These are phyloP conservation scores for Emmonsiellopsis sp. DNA, from an alignment of 2,329 filamentous ascomycete genomes.

Conservation along the genomic window DNA sequence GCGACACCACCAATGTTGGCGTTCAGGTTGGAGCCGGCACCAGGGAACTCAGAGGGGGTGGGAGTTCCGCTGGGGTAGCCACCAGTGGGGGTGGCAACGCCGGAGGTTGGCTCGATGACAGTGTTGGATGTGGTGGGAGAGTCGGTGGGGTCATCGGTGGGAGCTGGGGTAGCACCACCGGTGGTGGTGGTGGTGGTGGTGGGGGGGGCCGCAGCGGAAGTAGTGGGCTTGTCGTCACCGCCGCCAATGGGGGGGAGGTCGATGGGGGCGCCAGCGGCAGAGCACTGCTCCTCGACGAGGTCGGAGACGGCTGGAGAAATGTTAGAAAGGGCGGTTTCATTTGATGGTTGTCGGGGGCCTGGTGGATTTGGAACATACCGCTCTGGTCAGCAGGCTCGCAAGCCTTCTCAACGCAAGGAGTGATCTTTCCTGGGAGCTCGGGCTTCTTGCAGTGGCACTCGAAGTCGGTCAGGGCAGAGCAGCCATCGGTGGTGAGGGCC, in stretches of 20 bases:
- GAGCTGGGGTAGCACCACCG: conserved; percentile 4
- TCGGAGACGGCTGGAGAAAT: conserved; percentile 24
- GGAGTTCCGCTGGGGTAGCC: conserved; percentile 9
- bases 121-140: neutral
- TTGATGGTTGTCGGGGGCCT: no score
- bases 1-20: conserved; percentile 12
- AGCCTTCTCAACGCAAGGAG: conserved; percentile 37
- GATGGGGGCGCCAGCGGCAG: conserved; percentile 27
- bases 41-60: conserved; percentile 11
- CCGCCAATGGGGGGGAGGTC: conserved; percentile 21
- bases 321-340: neutral
- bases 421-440: conserved; percentile 30
- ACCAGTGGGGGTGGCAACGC: conserved; percentile 6
- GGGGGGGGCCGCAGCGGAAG: conserved; percentile 6
- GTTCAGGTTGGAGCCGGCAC: conserved; percentile 8
- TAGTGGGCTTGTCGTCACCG: conserved; percentile 6
- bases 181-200: neutral
- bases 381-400: conserved; percentile 32
- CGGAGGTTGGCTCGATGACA: conserved; percentile 4
- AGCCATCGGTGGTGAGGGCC: conserved; percentile 35
- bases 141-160: conserved; percentile 3
- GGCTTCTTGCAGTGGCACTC: conserved; percentile 41
- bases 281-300: conserved; percentile 25
- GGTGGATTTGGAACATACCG: conserved; percentile 16
- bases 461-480: conserved; percentile 38